A percentile compares a stretch with the other conserved stretches of the same genome.
These are phyloP conservation scores for Lentinus brumalis DNA, from an alignment of 768 basidiomycete genomes.

Conservation along the genomic window DNA sequence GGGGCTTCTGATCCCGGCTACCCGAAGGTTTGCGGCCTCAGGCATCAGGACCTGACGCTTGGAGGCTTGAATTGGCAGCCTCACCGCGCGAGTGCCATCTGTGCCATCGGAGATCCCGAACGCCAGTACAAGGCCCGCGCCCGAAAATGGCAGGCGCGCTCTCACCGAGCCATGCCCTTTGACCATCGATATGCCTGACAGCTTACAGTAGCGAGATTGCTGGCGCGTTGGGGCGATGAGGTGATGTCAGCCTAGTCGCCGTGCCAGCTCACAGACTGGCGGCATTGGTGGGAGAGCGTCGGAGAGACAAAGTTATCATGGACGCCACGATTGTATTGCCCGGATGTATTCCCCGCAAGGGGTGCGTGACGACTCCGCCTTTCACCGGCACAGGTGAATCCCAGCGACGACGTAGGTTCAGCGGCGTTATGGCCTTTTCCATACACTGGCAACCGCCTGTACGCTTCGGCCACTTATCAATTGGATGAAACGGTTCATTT, in stretches of 20 bases:
- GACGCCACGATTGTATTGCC: conserved; percentile 11
- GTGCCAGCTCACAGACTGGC: not conserved
- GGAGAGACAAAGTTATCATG: not conserved
- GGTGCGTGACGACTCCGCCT: conserved; percentile 3
- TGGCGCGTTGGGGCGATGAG: not conserved
- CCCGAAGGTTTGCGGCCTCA: conserved; percentile 1
- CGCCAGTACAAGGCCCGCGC: not conserved
- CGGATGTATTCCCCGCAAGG: conserved; percentile 7
- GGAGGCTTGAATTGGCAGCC: not conserved
- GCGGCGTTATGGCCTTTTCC: not conserved
- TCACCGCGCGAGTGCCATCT: not conserved
- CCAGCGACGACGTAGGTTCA: conserved; percentile 3
- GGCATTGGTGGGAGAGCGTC: conserved; percentile 2
- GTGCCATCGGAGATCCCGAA: conserved; percentile 11
- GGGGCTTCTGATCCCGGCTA: conserved; percentile 15
- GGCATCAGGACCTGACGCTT: not conserved
- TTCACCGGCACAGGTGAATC: conserved; percentile 8
- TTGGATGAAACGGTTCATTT: too few relatives aligned
- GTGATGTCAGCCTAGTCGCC: not conserved
- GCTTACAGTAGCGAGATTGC: too few relatives aligned
- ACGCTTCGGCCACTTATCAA: not conserved
- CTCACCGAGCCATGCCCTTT: not conserved
- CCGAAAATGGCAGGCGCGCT: not conserved
- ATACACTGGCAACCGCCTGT: not conserved
- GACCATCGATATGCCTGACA: too few relatives aligned